phyloP scores from a whole-genome alignment of 345 rosid genomes.

The Excoecaria cochinchinensis region DNA sequence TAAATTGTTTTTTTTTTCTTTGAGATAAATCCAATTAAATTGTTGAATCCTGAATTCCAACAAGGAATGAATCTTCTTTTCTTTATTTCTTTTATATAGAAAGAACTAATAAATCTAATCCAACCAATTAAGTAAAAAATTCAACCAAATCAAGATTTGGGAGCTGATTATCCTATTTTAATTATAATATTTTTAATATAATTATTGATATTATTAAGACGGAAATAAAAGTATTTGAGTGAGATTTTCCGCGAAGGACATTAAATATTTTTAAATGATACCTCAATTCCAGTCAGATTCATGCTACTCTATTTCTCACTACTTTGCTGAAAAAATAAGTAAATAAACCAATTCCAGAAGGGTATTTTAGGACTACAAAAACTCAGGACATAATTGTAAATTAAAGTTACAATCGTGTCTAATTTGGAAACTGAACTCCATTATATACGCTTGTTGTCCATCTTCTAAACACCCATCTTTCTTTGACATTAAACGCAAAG shows the following conservation, averaged over 20 bases:
- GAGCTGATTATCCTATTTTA: neutral
- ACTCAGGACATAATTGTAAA: conserved; percentile 1
- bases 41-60: neutral
- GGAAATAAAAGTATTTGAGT: neutral
- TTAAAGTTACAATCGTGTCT: neutral
- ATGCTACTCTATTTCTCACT: neutral
- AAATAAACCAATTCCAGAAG: neutral
- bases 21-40: neutral
- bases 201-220: too few relatives aligned
- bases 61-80: too few relatives aligned
- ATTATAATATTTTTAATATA: too few relatives aligned
- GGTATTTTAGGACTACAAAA: neutral
- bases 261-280: neutral
- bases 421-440: neutral
- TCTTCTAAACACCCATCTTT: neutral
- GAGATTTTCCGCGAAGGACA: neutral
- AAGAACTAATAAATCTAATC: neutral
- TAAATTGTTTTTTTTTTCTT: too few relatives aligned
- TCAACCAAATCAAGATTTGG: neutral
- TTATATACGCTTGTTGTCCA: neutral
- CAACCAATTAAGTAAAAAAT: neutral
- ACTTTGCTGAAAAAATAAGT: neutral
- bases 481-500: neutral
- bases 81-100: too few relatives aligned
- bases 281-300: conserved; percentile 8